Base-by-base conservation (phyloP, 2,329 filamentous ascomycete species). In the Stachybotrys chartarum region DNA sequence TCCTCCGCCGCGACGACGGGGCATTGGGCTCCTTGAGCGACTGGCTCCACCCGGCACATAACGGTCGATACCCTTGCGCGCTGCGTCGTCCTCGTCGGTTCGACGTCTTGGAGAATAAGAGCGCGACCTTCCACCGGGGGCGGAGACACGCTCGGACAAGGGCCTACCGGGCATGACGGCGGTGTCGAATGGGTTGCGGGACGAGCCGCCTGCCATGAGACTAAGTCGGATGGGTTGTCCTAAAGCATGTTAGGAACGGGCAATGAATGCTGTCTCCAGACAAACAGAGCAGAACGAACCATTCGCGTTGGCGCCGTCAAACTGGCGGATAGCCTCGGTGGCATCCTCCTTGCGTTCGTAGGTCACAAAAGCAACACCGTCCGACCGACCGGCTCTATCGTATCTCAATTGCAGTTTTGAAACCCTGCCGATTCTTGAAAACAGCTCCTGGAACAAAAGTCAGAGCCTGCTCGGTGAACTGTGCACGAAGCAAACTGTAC, bases 231-330 rank as follows among this genome's bases (percentile, higher is more conserved):
- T 96, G 4, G 90, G 91, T 72, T 93, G 90, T 51, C 88, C 87
- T 85, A 49, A 1, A 51, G 11, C 17, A 48, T 12, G 18, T 18
- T 50, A 30, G 11, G 3, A 42, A 42, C 14, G 35, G 24, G 35
- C 35, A 14, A 3, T 16, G 7, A 42, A 2, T 5, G 17, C n/a
- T 6, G 39, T 12, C 46, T n/a, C 30, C 51, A 57, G 45, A 7
- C 18, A 31, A 17, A 31, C 17, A 44, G 35, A 12, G 7, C 3
- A 31, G 24, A 3, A 17, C 57, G 44, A 75, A 80, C 87, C 88
- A 63, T 94, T 92, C 56, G 92, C 92, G 68, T 96, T 96, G 59
- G 91, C 91, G 55, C 90, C 90, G 67, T 97, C 87, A 66, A 88
- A 97, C 64, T 96, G 87, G 54, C 78, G 79, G 55, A 96, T 81